phyloP scores from a whole-genome alignment of 257 asterid species.

The Penstemon newberryi region DNA sequence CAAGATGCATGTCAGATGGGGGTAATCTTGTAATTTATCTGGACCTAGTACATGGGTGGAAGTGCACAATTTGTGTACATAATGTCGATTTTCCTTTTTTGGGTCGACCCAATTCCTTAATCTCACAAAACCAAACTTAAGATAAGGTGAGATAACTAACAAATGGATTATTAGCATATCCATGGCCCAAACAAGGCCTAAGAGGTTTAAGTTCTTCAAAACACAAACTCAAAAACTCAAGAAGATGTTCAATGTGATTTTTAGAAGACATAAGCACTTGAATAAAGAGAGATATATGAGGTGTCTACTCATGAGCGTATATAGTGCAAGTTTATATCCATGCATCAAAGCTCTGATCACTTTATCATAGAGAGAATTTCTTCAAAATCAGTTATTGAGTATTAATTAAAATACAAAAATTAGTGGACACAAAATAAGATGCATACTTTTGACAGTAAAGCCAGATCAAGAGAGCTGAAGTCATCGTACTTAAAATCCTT shows the following conservation, averaged over 20 bases:
- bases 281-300: slow-evolving; percentile 1
- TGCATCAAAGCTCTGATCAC: slow-evolving; percentile 17
- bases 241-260: slow-evolving; percentile 1
- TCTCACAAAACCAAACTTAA: no score
- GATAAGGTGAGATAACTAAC: no score
- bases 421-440: slow-evolving; percentile 25
- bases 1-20: no score
- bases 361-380: slow-evolving; percentile 21
- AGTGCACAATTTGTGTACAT: no score
- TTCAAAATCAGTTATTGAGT: neutral
- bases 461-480: slow-evolving; percentile 91
- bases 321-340: slow-evolving; percentile 10
- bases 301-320: neutral
- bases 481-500: slow-evolving; percentile 93
- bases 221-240: neutral
- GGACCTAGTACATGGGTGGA: no score
- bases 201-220: neutral
- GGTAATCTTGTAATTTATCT: no score
- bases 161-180: neutral
- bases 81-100: no score
- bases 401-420: slow-evolving; percentile 16
- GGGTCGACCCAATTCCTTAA: no score
- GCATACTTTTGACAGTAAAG: slow-evolving; percentile 85
- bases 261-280: slow-evolving; percentile 14
- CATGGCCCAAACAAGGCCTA: neutral